phyloP scores from a whole-genome alignment of 2,329 filamentous ascomycete genomes.

The Neocucurbitaria cava region DNA sequence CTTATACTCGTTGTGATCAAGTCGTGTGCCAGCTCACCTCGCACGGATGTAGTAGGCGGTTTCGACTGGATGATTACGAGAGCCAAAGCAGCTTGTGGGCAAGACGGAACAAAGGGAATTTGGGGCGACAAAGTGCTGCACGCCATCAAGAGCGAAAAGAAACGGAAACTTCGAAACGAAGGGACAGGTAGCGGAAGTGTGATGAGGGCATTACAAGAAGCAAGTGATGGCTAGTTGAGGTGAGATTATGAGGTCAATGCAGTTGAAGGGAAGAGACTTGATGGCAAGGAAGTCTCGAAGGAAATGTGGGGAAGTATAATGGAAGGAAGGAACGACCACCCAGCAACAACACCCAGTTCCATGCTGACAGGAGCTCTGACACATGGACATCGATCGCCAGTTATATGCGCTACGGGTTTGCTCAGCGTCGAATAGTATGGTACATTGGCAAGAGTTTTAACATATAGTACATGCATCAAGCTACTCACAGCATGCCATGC shows the following conservation, averaged over 20 bases:
- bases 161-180: neutral
- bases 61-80: constrained; percentile 49
- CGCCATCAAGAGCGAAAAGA: constrained; percentile 7
- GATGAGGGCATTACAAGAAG: neutral
- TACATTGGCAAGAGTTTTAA: neutral
- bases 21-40: constrained; percentile 30
- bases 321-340: constrained; percentile 7
- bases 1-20: too few species aligned
- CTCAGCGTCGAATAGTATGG: constrained; percentile 1
- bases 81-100: constrained; percentile 42
- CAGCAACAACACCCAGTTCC: neutral
- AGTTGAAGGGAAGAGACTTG: neutral
- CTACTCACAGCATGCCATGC: constrained; percentile 8
- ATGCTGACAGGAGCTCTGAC: neutral
- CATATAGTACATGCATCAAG: neutral
- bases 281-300: neutral
- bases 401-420: neutral
- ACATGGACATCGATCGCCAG: neutral
- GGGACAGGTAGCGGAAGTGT: neutral
- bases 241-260: neutral
- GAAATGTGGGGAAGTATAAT: neutral
- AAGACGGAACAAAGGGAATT: constrained; percentile 20
- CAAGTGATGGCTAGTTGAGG: neutral
- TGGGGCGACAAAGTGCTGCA: neutral
- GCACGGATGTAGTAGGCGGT: constrained; percentile 40